These are phyloP conservation scores for Ophiostoma angusticollis DNA, from an alignment of 2,329 filamentous ascomycete species.

Conservation along the genomic window DNA sequence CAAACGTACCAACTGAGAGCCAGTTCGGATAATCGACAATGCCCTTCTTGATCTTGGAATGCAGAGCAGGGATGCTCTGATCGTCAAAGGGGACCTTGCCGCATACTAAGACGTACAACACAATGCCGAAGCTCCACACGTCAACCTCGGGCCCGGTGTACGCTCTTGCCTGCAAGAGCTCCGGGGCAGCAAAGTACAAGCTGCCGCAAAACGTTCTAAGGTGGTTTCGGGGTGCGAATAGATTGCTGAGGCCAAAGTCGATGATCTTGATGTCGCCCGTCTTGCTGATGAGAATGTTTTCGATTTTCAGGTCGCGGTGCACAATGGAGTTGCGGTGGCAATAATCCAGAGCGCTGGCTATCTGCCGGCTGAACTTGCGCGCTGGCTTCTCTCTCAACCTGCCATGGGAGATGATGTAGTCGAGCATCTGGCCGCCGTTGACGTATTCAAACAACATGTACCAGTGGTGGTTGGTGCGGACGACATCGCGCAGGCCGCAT, in stretches of 20 bases:
- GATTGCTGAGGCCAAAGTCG: conserved; percentile 92
- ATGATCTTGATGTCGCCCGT: conserved; percentile 99
- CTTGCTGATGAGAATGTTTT: conserved; percentile 98
- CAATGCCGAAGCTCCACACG: conserved; percentile 97
- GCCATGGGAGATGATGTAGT: conserved; percentile 98
- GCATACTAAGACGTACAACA: conserved; percentile 91
- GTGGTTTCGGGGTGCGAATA: conserved; percentile 74
- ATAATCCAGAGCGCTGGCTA: conserved; percentile 91
- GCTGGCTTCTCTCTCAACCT: conserved; percentile 97
- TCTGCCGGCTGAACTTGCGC: conserved; percentile 93
- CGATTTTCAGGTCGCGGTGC: conserved; percentile 93
- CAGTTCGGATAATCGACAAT: conserved; percentile 91
- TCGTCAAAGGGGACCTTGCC: conserved; percentile 98
- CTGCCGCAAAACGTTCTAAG: conserved; percentile 97
- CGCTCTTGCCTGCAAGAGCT: conserved; percentile 81
- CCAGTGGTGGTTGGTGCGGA: conserved; percentile 96
- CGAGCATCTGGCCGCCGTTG: conserved; percentile 97
- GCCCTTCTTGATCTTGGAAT: conserved; percentile 98
- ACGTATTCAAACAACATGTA: conserved; percentile 99
- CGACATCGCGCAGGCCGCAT: conserved; percentile 87
- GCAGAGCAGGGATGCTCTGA: conserved; percentile 95
- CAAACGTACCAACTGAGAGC: conserved; percentile 65
- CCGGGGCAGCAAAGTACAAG: conserved; percentile 92
- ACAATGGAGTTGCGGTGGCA: conserved; percentile 98
- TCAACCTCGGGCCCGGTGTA: conserved; percentile 97